Conservation (phyloP, 2,329 filamentous ascomycete genomes). For the Ustulina deusta region DNA sequence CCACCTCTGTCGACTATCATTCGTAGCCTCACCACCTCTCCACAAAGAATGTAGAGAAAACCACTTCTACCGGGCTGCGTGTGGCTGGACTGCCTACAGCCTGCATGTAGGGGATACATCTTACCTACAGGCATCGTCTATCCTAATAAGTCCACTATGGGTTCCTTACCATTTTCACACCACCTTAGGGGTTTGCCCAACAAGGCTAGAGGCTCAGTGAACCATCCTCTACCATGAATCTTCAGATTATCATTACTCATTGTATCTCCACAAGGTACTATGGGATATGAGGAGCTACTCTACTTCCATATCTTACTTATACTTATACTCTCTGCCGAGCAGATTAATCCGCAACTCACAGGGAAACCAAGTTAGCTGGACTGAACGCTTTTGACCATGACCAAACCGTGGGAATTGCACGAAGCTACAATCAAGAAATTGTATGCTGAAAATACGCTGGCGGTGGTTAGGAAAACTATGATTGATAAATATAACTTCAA, state of each 20-base stretch:
- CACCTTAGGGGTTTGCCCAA: conserved; percentile 7
- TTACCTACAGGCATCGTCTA: background rate
- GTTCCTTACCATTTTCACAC: background rate
- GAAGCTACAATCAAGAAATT: conserved; percentile 44
- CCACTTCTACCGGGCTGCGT: conserved; percentile 8
- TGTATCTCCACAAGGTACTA: background rate
- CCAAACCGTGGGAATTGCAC: conserved; percentile 45
- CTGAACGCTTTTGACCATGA: conserved; percentile 37
- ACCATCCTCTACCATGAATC: background rate
- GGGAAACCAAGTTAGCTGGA: background rate
- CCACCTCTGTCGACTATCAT: conserved; percentile 2
- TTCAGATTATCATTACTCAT: background rate
- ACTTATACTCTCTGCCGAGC: conserved; percentile 6
- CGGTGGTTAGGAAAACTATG: conserved; percentile 47
- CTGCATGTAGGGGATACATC: conserved; percentile 23
- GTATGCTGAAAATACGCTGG: conserved; percentile 46
- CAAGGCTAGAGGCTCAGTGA: conserved; percentile 23
- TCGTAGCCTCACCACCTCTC: conserved; percentile 27
- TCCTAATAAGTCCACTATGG: background rate
- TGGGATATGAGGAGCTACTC: background rate
- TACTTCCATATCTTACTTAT: conserved; percentile 2
- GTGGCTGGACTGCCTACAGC: conserved; percentile 17
- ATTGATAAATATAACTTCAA: conserved; percentile 50
- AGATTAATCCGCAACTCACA: background rate
- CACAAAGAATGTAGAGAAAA: background rate